phyloP scores from a whole-genome alignment of 805 yeast species.

The Lipomyces mesembrius region DNA sequence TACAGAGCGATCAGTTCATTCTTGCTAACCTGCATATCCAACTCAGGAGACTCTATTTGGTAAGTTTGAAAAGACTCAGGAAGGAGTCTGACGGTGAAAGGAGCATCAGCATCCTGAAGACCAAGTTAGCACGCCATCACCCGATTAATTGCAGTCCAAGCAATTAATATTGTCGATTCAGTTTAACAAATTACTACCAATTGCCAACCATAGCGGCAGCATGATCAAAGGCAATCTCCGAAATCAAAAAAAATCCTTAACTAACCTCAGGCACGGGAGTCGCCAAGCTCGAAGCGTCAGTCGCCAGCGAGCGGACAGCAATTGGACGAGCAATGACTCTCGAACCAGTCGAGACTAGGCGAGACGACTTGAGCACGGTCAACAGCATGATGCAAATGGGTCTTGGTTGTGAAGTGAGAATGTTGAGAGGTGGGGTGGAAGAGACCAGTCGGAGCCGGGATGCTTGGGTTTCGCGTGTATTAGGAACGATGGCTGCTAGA shows the following conservation, averaged over 20 bases:
- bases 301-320: slow-evolving; percentile 32
- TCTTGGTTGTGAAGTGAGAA: slow-evolving; percentile 6
- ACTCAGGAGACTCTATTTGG: slow-evolving; percentile 66
- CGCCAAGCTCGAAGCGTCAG: slow-evolving; percentile 22
- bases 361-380: slow-evolving; percentile 18
- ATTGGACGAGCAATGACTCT: slow-evolving; percentile 23
- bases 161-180: not conserved
- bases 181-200: not conserved
- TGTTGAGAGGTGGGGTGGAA: not conserved
- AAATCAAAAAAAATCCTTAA: not conserved
- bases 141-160: not conserved
- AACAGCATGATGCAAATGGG: slow-evolving; percentile 18
- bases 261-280: slow-evolving; percentile 30
- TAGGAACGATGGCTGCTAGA: not conserved
- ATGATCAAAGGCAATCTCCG: not conserved
- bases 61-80: slow-evolving; percentile 85
- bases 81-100: slow-evolving; percentile 56
- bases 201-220: not conserved
- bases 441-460: not conserved
- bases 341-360: slow-evolving; percentile 29
- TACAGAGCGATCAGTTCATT: slow-evolving; percentile 84
- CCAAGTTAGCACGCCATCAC: not conserved
- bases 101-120: slow-evolving; percentile 29
- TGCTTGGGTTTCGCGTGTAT: not conserved
- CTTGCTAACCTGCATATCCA: slow-evolving; percentile 79